phyloP scores from a whole-genome alignment of 139 green algal genomes.

The Chlorella sp. region DNA sequence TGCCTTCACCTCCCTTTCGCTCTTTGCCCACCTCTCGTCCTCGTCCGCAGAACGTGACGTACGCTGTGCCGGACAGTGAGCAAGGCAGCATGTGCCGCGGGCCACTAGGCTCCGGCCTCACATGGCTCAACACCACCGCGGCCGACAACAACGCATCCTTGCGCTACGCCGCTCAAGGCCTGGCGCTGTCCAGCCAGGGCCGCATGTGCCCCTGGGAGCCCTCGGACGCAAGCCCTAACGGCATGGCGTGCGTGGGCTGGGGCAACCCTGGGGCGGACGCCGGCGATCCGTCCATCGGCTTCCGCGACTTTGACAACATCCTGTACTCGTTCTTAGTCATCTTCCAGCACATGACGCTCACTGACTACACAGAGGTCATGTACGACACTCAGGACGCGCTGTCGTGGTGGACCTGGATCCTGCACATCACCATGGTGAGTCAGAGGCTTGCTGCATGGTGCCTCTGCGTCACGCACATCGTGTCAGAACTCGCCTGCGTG shows the following conservation, averaged over 20 bases:
- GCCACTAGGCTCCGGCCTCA: neutral
- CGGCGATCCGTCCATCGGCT: neutral
- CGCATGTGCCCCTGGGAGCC: neutral
- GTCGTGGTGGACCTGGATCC: neutral
- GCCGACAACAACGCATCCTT: too few species aligned
- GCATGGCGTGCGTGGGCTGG: neutral
- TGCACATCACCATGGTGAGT: neutral
- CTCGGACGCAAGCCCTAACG: neutral
- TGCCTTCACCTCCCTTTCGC: too few species aligned
- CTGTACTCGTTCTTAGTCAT: slow-evolving; percentile 54
- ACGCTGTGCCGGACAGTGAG: neutral
- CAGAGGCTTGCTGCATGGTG: neutral
- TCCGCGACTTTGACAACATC: slow-evolving; percentile 59
- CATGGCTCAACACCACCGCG: neutral
- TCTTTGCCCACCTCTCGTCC: too few species aligned
- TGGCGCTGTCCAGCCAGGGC: too few species aligned
- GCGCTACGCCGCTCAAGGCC: too few species aligned
- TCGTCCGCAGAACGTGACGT: neutral
- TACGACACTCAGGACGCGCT: slow-evolving; percentile 10
- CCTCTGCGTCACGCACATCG: slow-evolving; percentile 19
- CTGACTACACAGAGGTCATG: slow-evolving; percentile 16
- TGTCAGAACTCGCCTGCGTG: slow-evolving; percentile 39
- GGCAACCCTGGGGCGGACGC: neutral
- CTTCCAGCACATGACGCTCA: slow-evolving; percentile 45
- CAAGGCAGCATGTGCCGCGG: neutral